These are phyloP conservation scores for Tricholoma sp. DNA, from an alignment of 768 basidiomycete species.

Conservation along the genomic window DNA sequence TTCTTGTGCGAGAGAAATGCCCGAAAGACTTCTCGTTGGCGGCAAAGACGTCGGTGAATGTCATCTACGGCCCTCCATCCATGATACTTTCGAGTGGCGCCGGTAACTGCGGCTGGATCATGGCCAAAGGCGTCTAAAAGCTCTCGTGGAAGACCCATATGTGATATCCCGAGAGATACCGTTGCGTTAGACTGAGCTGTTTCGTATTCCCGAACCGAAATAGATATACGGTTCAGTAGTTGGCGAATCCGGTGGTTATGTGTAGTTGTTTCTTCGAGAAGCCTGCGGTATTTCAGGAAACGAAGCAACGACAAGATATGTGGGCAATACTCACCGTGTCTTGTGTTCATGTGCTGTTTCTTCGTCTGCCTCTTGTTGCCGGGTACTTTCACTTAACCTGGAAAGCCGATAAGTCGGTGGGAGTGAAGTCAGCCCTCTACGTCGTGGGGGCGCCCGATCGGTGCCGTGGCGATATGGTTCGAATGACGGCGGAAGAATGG, in stretches of 20 bases:
- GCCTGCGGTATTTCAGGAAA: constrained; percentile 29
- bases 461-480: constrained; percentile 31
- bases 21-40: constrained; percentile 52
- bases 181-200: constrained; percentile 47
- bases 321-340: constrained; percentile 37
- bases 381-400: constrained; percentile 25
- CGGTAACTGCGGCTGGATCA: constrained; percentile 73
- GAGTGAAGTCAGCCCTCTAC: constrained; percentile 23
- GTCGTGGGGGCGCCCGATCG: constrained; percentile 24
- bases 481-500: not conserved
- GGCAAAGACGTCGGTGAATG: constrained; percentile 55
- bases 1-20: constrained; percentile 36
- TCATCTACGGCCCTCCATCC: constrained; percentile 78
- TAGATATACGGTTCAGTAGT: constrained; percentile 60
- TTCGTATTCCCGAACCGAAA: constrained; percentile 62
- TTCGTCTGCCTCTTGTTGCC: constrained; percentile 40
- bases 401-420: constrained; percentile 20
- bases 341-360: constrained; percentile 53
- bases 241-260: constrained; percentile 70
- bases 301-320: not conserved
- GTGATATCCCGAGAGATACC: constrained; percentile 40
- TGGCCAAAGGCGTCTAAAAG: constrained; percentile 71
- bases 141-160: constrained; percentile 53
- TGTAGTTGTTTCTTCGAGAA: constrained; percentile 50
- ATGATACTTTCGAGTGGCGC: constrained; percentile 51